phyloP scores from a whole-genome alignment of 2,329 filamentous ascomycete species.

The Dryadomyces sulphureus region DNA sequence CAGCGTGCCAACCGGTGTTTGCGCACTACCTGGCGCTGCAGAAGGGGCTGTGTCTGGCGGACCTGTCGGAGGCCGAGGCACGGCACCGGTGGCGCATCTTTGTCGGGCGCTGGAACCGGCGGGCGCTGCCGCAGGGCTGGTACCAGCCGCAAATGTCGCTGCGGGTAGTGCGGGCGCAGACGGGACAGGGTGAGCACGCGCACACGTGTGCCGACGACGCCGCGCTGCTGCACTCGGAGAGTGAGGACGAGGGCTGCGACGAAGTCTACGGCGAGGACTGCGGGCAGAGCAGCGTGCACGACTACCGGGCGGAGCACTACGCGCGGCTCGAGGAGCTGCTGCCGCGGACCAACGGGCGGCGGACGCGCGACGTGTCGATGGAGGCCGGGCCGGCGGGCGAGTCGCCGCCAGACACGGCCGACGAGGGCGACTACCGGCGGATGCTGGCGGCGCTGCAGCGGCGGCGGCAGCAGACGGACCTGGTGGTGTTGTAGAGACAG shows the following conservation, averaged over 20 bases:
- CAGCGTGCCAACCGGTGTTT: conserved; percentile 54
- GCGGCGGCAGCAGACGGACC: conserved; percentile 28
- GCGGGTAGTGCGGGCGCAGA: conserved; percentile 18
- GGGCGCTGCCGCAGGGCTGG: conserved; percentile 58
- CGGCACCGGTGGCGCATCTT: conserved; percentile 92
- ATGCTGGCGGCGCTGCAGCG: conserved; percentile 49
- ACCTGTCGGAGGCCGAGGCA: conserved; percentile 59
- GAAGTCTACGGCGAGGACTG: conserved; percentile 7
- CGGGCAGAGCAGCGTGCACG: conserved; percentile 40
- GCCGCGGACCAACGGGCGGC: conserved; percentile 34
- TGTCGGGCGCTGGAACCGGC: conserved; percentile 77
- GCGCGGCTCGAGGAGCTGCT: conserved; percentile 68
- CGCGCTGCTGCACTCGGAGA: not conserved
- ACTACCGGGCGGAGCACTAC: conserved; percentile 52
- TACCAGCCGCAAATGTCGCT: not conserved
- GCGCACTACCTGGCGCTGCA: conserved; percentile 79
- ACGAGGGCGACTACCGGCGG: conserved; percentile 48
- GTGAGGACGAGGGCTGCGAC: not conserved
- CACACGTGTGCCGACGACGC: not conserved
- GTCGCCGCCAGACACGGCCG: not conserved
- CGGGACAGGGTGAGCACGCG: no score
- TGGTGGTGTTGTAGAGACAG: not conserved
- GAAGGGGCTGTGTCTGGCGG: conserved; percentile 56
- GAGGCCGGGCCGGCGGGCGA: not conserved
- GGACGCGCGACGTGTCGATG: no score